Evolutionary conservation across 129 eudicot genomes (phyloP).

Genomic region (Flaveria bidentis): DNA sequence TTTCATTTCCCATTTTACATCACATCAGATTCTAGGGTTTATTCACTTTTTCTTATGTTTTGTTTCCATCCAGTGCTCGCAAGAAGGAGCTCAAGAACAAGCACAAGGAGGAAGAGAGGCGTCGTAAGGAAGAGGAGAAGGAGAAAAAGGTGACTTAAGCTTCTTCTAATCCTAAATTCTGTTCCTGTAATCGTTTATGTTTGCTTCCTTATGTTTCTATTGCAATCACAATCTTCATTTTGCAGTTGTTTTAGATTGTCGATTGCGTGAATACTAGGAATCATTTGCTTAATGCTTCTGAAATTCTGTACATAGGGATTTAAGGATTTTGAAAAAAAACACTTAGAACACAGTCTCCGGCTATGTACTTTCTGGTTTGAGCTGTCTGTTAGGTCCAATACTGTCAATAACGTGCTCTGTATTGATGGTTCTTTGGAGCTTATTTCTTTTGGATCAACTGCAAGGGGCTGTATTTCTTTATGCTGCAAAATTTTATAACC

Average conservation of each 20-base stretch:
- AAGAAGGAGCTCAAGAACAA: slow-evolving; percentile 51
- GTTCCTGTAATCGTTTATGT: not conserved
- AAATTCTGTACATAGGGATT: not conserved
- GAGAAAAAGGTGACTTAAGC: slow-evolving; percentile 41
- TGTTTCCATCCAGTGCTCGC: slow-evolving; percentile 34
- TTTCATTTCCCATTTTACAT: not conserved
- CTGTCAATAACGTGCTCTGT: too few relatives aligned
- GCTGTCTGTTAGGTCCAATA: too few relatives aligned
- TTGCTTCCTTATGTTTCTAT: not conserved
- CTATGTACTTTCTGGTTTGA: too few relatives aligned
- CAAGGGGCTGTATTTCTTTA: too few relatives aligned
- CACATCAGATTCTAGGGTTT: not conserved
- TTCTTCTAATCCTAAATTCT: not conserved
- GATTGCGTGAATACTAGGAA: not conserved
- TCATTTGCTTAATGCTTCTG: not conserved
- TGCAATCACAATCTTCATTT: not conserved
- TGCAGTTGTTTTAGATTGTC: not conserved
- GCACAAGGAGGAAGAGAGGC: slow-evolving; percentile 54
- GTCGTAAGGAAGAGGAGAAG: slow-evolving; percentile 52
- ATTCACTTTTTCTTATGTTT: not conserved
- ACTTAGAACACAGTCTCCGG: not conserved
- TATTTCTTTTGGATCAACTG: too few relatives aligned
- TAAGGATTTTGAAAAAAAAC: not conserved
- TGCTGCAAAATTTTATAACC: too few relatives aligned
- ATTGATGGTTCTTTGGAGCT: too few relatives aligned